Evolutionary conservation across 805 yeast genomes (phyloP).

Genomic region (Candida vartiovaarae): DNA sequence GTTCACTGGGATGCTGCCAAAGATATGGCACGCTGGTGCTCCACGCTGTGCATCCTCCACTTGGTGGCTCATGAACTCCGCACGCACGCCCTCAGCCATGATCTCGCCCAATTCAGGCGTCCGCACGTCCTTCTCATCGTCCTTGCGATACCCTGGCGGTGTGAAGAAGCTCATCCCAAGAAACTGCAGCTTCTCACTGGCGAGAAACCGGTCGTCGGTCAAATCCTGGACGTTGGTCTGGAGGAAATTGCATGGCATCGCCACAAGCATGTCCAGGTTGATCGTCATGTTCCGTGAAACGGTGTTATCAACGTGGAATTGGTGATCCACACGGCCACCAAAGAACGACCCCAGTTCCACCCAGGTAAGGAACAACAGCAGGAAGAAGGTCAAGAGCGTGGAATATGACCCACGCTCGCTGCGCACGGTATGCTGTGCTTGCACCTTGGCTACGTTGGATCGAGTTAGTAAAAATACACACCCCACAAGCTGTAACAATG

Average conservation of each 20-base stretch:
- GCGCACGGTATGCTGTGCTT: slow-evolving; percentile 62
- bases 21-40: slow-evolving; percentile 77
- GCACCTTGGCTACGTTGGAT: slow-evolving; percentile 47
- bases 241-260: slow-evolving; percentile 74
- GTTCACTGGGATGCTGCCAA: slow-evolving; percentile 77
- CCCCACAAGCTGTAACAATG: not conserved
- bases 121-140: slow-evolving; percentile 37
- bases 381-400: slow-evolving; percentile 55
- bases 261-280: slow-evolving; percentile 74
- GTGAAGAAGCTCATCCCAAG: slow-evolving; percentile 55
- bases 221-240: slow-evolving; percentile 72
- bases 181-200: slow-evolving; percentile 65
- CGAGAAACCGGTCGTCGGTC: slow-evolving; percentile 72
- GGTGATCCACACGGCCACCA: slow-evolving; percentile 76
- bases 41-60: slow-evolving; percentile 32
- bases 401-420: slow-evolving; percentile 74
- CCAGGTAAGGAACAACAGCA: slow-evolving; percentile 67
- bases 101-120: slow-evolving; percentile 65
- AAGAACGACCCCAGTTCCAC: slow-evolving; percentile 77
- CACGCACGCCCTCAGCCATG: slow-evolving; percentile 57
- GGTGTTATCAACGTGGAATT: slow-evolving; percentile 63
- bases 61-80: slow-evolving; percentile 47
- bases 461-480: too few species aligned
- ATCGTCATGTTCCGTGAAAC: slow-evolving; percentile 54
- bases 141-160: slow-evolving; percentile 42